phyloP scores from a whole-genome alignment of 2,329 filamentous ascomycete species.

The Aspergillus cejpii region DNA sequence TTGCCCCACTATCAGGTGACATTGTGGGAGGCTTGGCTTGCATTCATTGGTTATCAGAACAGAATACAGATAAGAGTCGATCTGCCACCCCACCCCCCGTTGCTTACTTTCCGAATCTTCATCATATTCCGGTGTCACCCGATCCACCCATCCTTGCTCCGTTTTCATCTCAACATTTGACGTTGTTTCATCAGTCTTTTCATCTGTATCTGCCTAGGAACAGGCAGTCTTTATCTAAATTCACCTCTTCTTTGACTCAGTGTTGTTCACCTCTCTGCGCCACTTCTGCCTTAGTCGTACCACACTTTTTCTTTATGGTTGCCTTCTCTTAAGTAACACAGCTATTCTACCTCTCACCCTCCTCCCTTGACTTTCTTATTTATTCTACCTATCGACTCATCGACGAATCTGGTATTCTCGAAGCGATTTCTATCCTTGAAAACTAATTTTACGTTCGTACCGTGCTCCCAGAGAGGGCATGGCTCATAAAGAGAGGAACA shows the following conservation, averaged over 20 bases:
- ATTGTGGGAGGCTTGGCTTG: not conserved
- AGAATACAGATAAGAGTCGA: not conserved
- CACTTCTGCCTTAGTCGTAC: not conserved
- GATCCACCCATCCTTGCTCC: slow-evolving; percentile 11
- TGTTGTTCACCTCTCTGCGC: not conserved
- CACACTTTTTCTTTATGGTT: not conserved
- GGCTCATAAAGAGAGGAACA: slow-evolving; percentile 33
- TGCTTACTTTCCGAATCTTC: slow-evolving; percentile 8
- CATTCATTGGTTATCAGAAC: not conserved
- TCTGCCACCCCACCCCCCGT: slow-evolving; percentile 11
- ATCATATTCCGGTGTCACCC: slow-evolving; percentile 8
- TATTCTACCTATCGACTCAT: not conserved
- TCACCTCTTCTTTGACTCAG: not conserved
- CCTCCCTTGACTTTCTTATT: not conserved
- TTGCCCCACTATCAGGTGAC: not conserved
- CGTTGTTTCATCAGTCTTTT: slow-evolving; percentile 2
- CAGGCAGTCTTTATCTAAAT: not conserved
- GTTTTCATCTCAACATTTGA: slow-evolving; percentile 8
- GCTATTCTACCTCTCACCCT: not conserved
- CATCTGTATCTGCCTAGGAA: not conserved
- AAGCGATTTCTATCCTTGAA: not conserved
- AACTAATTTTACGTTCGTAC: slow-evolving; percentile 11
- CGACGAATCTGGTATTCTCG: not conserved
- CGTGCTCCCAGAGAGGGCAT: slow-evolving; percentile 30
- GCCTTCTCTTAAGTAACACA: not conserved